Evolutionary conservation across 2,329 filamentous ascomycete genomes (phyloP), one percentile per base, ranked within the genome.

Genomic region (Pseudogymnoascus sp.): DNA sequence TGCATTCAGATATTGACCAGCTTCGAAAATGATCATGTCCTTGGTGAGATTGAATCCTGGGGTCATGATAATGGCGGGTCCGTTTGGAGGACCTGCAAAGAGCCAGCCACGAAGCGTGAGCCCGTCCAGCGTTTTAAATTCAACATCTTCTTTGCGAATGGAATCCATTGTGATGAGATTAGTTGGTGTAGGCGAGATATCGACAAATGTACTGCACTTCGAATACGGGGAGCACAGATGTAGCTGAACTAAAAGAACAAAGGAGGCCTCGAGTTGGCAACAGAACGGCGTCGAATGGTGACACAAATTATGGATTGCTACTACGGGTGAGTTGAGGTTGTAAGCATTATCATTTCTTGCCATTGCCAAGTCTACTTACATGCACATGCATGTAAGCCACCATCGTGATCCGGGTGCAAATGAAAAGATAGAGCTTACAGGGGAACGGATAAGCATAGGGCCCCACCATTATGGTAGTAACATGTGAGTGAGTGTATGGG

Each of bases 81-180:
- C 65, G 33, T 55, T 60, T 55, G 21, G 55, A 18, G 45, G 52
- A 7, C 71, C 74, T 25, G 71, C 69, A 63, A 73, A 79, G 11
- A 79, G 67, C 64, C 68, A 70, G 8, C 76, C 78, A 12, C 73
- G 68, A 7, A 79, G 66, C 7, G 69, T 75, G 4, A 77, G 45
- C 5, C 76, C 75, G 66, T 79, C 76, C 2, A 77, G 58, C 5
- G 77, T 78, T 43, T 73, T 72, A 69, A 78, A 77, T 63, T 77
- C 73, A 52, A 79, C 71, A 43, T 74, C 70, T 38, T 38, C 35
- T 38, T 38, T 38, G 14, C n/a, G 35, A 38, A 38, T 60, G n/a
- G 35, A 38, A n/a, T n/a, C 35, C 35, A 38, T 38, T 38, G 35
- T 38, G 35, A 38, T 38, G 14, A 38, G 35, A 38, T n/a, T 38